Evolutionary conservation across 2,329 filamentous ascomycete genomes (phyloP).

Genomic region (Spiromastix sp.): DNA sequence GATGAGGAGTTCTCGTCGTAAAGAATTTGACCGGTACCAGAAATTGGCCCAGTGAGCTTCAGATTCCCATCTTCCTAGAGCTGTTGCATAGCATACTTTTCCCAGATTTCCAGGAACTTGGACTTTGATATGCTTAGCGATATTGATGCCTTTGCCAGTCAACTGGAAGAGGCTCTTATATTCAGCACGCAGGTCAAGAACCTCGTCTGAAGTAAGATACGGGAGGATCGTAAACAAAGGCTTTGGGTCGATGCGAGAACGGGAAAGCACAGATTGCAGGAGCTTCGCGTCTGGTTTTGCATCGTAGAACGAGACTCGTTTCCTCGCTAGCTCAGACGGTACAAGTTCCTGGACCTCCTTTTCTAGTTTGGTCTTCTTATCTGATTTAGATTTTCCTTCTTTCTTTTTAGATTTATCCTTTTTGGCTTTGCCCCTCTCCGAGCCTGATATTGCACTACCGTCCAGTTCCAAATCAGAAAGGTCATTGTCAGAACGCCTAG

Average conservation of each 20-base stretch:
- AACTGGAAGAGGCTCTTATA: slow-evolving; percentile 83
- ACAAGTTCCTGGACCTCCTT: slow-evolving; percentile 25
- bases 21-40: slow-evolving; percentile 86
- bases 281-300: slow-evolving; percentile 66
- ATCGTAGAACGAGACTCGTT: slow-evolving; percentile 69
- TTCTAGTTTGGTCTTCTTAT: slow-evolving; percentile 16
- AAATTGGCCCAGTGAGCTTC: slow-evolving; percentile 98
- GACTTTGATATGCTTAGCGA: slow-evolving; percentile 41
- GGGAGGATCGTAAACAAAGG: slow-evolving; percentile 77
- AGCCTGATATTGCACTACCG: slow-evolving; percentile 10
- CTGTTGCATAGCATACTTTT: slow-evolving; percentile 84
- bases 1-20: slow-evolving; percentile 78
- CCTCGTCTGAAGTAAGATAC: slow-evolving; percentile 72
- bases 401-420: slow-evolving; percentile 15
- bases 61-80: slow-evolving; percentile 80
- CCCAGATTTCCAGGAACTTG: slow-evolving; percentile 53
- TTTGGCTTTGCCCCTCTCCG: slow-evolving; percentile 16
- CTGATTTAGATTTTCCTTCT: not conserved
- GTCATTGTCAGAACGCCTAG: slow-evolving; percentile 49
- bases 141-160: slow-evolving; percentile 37
- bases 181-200: slow-evolving; percentile 73
- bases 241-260: slow-evolving; percentile 56
- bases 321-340: slow-evolving; percentile 44
- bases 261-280: slow-evolving; percentile 64
- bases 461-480: slow-evolving; percentile 41